Base-by-base conservation (phyloP, 2,329 filamentous ascomycete species). In the Corinectria fuckeliana region DNA sequence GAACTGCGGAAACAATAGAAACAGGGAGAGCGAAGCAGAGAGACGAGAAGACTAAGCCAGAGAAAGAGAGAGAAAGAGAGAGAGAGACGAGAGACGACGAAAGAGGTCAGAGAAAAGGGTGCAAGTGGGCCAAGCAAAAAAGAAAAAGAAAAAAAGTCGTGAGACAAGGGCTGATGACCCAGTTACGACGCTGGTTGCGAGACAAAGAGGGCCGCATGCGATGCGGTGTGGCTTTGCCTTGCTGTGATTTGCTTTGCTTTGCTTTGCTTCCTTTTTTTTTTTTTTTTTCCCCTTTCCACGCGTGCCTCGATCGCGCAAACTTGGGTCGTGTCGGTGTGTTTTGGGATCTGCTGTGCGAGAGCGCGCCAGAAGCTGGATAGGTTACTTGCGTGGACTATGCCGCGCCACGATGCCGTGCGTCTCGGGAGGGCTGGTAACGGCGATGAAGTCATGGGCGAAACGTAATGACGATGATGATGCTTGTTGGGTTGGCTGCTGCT, bases 301-400 rank as follows among this genome's bases (percentile, higher is more conserved):
- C 21, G 8, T 39, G 13, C n/a, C n/a, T n/a, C n/a, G n/a, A n/a
- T n/a, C n/a, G n/a, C n/a, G n/a, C n/a, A n/a, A n/a, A 44, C 39
- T 16, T 18, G n/a, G n/a, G 51, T 26, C 20, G 32, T 55, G 36
- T 57, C 48, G 55, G 55, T 58, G 55, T 58, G 56, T 58, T 58
- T 58, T 36, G 56, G 38, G 44, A 58, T 53, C 44, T 58, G 56
- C 36, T 53, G 56, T 58, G 56, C 56, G 44, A 53, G 50, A 32
- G 50, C 30, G 14, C 34, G 20, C 36, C 20, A 26, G 28, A 10
- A 25, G n/a, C n/a, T n/a, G n/a, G n/a, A n/a, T n/a, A n/a, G n/a
- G n/a, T n/a, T n/a, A n/a, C n/a, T n/a, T n/a, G n/a, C n/a, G n/a
- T n/a, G n/a, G n/a, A n/a, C n/a, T n/a, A n/a, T n/a, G n/a, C n/a